Base-by-base conservation (phyloP, 768 basidiomycete species). In the Suillus subluteus region DNA sequence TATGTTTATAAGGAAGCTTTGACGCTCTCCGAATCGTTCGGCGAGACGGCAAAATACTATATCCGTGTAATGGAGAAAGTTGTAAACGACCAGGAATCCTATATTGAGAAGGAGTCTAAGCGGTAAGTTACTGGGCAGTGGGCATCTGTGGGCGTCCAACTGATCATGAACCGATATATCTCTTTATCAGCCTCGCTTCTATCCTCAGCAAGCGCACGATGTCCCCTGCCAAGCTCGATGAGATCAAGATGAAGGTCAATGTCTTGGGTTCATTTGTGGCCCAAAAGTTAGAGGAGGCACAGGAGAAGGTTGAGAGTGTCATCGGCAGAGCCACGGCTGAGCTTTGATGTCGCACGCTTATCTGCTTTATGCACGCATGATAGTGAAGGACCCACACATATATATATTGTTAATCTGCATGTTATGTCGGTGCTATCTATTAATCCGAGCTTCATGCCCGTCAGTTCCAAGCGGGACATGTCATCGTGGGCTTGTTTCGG, bases 181-280 rank as follows among this genome's bases (percentile, higher is more conserved):
- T 70, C 13, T 26, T 58, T 62, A 65, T 63, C 66, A 95, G 94
- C n/a, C 81, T 95, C 68, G 83, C 82, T 66, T 86, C 86, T 67
- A 92, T 97, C 72, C 83, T 96, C 66, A 79, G 81, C 72, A 97
- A 96, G 78, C 89, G 90, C 59, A 88, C 82, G n/a, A 81, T 98
- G 52, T 83, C 91, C 9, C 83, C 86, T 0, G 79, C 83, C 50
- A 98, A 99, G 80, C 79, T 96, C 52, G 98, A 99, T 75, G 95
- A 98, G 81, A 89, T 98, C 74, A 92, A 94, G 79, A 86, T 92
- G 76, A 98, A 97, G 82, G 84, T 87, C 63, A 99, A 99, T 81
- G 87, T 99, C 71, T 85, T 95, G 58, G 76, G 79, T 18, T 86
- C 91, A 0, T 94, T 95, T 66, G 74, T 74, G 37, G 74, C 64